Conservation (phyloP, 192 early-diverging fungal species). For the Linnemannia schmuckeri region DNA sequence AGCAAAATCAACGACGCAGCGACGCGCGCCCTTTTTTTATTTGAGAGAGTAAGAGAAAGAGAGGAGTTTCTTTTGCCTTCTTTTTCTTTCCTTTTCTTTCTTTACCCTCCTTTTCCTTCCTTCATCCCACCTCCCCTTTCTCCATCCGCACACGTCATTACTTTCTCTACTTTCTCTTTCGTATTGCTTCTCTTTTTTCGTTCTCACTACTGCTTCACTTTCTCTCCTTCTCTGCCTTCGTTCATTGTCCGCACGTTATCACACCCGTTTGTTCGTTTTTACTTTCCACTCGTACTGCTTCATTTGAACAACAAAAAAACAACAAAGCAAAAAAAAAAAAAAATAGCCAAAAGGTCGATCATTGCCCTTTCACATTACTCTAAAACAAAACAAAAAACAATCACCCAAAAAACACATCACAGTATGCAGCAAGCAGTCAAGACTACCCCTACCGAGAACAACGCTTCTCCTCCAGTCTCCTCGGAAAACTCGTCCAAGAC, state of each 20-base stretch:
- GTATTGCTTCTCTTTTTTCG: neutral
- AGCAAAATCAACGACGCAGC: neutral
- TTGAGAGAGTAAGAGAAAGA: no score
- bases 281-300: neutral
- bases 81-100: slow-evolving; percentile 10
- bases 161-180: neutral
- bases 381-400: neutral
- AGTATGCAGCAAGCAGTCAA: slow-evolving; percentile 29
- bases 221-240: neutral
- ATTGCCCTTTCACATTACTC: neutral
- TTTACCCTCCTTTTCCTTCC: neutral
- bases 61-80: neutral
- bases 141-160: neutral
- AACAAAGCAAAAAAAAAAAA: neutral
- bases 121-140: neutral
- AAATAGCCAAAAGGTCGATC: slow-evolving; percentile 1
- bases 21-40: neutral
- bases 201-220: neutral
- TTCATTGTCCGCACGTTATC: neutral
- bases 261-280: neutral
- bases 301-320: neutral
- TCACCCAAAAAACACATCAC: neutral
- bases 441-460: slow-evolving; percentile 8
- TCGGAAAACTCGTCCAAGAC: neutral
- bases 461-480: neutral